Evolutionary conservation across 306 rosid genomes (phyloP).

Genomic region (Cicer judaicum): DNA sequence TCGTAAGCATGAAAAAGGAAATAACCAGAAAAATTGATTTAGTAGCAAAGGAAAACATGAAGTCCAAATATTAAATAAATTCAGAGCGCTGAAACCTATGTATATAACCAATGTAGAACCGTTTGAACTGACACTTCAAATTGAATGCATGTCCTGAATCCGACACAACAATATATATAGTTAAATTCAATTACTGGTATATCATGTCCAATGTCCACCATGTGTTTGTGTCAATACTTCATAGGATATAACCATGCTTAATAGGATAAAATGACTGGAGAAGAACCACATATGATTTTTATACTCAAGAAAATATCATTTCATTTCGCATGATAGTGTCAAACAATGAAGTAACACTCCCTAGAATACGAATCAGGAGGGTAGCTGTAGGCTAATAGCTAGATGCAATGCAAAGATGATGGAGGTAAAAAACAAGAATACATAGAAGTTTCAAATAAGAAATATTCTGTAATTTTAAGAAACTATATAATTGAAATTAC

Average conservation of each 20-base stretch:
- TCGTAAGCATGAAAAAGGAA: not conserved
- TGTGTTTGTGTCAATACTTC: too few relatives aligned
- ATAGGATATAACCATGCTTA: too few relatives aligned
- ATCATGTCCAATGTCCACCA: too few relatives aligned
- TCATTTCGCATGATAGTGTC: not conserved
- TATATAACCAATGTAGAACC: too few relatives aligned
- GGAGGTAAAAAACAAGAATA: constrained; percentile 25
- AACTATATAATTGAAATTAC: constrained; percentile 7
- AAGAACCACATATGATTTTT: not conserved
- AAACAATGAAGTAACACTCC: not conserved
- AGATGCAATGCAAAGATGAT: not conserved
- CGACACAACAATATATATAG: too few relatives aligned
- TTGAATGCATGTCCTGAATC: too few relatives aligned
- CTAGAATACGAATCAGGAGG: constrained; percentile 10
- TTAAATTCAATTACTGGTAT: too few relatives aligned
- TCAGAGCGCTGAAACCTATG: not conserved
- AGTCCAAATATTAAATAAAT: not conserved
- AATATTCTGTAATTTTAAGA: not conserved
- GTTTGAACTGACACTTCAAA: too few relatives aligned
- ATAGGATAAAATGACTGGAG: too few relatives aligned
- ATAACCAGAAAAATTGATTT: not conserved
- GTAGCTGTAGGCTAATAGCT: not conserved
- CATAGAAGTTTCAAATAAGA: constrained; percentile 15
- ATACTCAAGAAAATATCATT: constrained; percentile 8
- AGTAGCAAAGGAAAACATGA: not conserved